A percentile compares a stretch with the other conserved stretches of the same genome.
phyloP scores from a whole-genome alignment of 164 flowering plant species.

The Liquidambar formosana region DNA sequence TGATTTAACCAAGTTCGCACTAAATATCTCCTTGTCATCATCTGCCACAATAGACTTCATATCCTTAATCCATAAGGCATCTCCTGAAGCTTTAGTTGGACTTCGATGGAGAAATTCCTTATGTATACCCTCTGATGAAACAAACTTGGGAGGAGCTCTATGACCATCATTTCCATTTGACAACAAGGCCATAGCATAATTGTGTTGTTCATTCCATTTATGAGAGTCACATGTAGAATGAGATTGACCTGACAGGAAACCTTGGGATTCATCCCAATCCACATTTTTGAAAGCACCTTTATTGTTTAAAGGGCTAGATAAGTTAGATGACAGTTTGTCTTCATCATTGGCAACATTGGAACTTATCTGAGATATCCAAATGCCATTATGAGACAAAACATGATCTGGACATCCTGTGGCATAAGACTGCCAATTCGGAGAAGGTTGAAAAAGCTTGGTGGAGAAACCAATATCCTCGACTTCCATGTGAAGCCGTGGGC shows the following conservation, averaged over 20 bases:
- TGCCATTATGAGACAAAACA: neutral
- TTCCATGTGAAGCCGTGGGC: neutral
- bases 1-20: neutral
- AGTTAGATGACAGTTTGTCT: neutral
- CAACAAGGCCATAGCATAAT: conserved; percentile 3
- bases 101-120: neutral
- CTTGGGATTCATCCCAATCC: neutral
- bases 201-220: conserved; percentile 13
- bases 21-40: neutral
- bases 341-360: conserved; percentile 9
- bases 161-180: conserved; percentile 8
- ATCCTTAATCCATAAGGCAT: neutral
- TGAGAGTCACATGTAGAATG: conserved; percentile 1
- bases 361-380: neutral
- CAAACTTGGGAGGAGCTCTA: conserved; percentile 5
- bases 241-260: neutral
- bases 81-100: conserved; percentile 4
- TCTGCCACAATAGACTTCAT: neutral
- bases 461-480: conserved; percentile 9
- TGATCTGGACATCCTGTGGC: neutral
- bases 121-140: neutral
- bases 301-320: too few species aligned
- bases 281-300: conserved; percentile 2
- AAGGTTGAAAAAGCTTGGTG: conserved; percentile 4
- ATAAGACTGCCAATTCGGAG: neutral